Evolutionary conservation across 2,329 filamentous ascomycete genomes (phyloP).

Genomic region (Chaetomium sp.): DNA sequence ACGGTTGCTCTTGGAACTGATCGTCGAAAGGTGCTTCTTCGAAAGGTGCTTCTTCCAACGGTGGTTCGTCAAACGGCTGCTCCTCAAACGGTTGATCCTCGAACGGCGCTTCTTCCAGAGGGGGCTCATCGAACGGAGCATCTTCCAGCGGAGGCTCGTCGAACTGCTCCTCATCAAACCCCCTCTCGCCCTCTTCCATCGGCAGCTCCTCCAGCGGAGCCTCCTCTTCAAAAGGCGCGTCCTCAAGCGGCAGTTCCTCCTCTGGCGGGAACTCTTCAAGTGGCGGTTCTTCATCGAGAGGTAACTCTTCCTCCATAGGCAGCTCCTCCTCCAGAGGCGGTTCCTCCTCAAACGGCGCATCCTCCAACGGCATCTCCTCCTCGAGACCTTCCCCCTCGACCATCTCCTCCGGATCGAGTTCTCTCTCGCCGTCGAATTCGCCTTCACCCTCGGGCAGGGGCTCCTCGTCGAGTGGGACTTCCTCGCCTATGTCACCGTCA

Average conservation of each 20-base stretch:
- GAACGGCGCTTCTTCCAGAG: neutral
- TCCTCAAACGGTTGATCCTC: neutral
- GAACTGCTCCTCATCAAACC: neutral
- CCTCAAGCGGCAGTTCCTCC: neutral
- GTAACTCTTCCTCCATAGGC: neutral
- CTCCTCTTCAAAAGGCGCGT: neutral
- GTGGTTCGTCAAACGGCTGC: neutral
- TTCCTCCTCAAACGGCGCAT: neutral
- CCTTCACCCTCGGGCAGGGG: neutral
- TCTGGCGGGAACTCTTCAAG: neutral
- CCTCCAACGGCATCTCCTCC: neutral
- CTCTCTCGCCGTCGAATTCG: too few species aligned
- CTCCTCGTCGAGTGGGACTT: neutral
- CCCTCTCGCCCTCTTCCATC: neutral
- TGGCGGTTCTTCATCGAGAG: neutral
- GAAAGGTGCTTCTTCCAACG: neutral
- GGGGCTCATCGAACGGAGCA: neutral
- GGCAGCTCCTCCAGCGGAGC: neutral
- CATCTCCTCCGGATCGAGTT: too few species aligned
- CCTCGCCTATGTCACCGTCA: constrained; percentile 3
- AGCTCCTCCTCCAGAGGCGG: neutral
- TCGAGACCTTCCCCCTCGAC: neutral
- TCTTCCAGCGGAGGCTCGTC: neutral
- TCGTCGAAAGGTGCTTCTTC: neutral
- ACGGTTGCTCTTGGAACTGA: neutral